Percentiles rank a stretch among this genome's conserved stretches.
phyloP scores from a whole-genome alignment of 306 rosid species.

The Inga leiocalycina region DNA sequence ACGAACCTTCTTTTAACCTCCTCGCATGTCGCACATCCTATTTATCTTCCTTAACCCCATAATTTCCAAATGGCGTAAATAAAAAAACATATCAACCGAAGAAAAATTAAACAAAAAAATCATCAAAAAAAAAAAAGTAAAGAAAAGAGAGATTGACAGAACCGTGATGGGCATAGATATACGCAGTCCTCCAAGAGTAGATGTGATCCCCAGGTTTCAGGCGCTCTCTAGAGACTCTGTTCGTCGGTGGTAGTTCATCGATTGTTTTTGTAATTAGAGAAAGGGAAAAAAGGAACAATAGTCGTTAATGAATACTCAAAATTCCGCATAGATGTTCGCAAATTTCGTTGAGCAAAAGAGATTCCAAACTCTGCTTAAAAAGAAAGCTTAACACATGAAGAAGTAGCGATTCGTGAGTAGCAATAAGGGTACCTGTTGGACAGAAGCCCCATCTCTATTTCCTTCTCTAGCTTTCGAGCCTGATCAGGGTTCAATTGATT shows the following conservation, averaged over 20 bases:
- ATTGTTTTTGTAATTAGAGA: neutral
- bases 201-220: constrained; percentile 91
- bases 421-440: constrained; percentile 63
- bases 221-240: constrained; percentile 60
- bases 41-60: neutral
- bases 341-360: constrained; percentile 2
- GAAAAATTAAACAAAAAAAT: neutral
- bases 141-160: constrained; percentile 19
- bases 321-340: neutral
- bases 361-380: neutral
- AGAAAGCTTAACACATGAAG: neutral
- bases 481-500: neutral
- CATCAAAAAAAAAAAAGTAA: neutral
- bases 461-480: neutral
- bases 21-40: neutral
- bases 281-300: neutral
- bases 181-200: constrained; percentile 89
- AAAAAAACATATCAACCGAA: neutral
- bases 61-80: neutral
- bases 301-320: constrained; percentile 7
- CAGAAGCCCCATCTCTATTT: constrained; percentile 63
- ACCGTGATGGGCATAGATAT: constrained; percentile 96
- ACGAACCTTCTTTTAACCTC: neutral
- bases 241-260: constrained; percentile 13
- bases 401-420: too few relatives aligned